phyloP scores from a whole-genome alignment of 805 yeast genomes.

The Metschnikowia proteae region DNA sequence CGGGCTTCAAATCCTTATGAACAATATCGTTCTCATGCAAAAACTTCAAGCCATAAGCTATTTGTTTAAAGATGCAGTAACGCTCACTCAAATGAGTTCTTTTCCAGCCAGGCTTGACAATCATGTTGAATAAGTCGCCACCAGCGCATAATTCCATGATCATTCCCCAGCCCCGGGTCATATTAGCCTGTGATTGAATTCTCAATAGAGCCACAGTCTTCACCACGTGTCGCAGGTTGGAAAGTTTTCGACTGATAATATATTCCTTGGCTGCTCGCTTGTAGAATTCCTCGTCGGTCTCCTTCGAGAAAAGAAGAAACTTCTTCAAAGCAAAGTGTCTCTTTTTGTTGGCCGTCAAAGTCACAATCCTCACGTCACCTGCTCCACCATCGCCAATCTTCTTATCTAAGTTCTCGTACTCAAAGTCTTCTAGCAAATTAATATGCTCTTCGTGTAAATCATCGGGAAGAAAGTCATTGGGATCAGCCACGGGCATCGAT shows the following conservation, averaged over 20 bases:
- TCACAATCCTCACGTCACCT: constrained; percentile 52
- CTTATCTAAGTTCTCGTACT: constrained; percentile 37
- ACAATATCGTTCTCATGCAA: constrained; percentile 65
- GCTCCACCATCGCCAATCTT: constrained; percentile 73
- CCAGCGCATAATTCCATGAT: constrained; percentile 59
- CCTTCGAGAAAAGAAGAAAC: constrained; percentile 56
- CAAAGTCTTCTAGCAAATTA: constrained; percentile 54
- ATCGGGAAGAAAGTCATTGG: constrained; percentile 59
- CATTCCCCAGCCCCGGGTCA: constrained; percentile 75
- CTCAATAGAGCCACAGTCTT: constrained; percentile 52
- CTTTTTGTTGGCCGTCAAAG: constrained; percentile 36
- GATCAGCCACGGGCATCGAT: constrained; percentile 60
- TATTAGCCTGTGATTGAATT: constrained; percentile 50
- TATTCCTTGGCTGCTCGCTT: constrained; percentile 61
- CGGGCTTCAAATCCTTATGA: constrained; percentile 74
- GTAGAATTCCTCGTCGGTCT: constrained; percentile 62
- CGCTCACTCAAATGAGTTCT: constrained; percentile 47
- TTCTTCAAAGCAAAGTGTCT: constrained; percentile 62
- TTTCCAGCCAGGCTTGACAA: constrained; percentile 60
- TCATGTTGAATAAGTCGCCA: constrained; percentile 58
- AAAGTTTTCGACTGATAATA: constrained; percentile 52
- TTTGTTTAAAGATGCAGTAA: constrained; percentile 66
- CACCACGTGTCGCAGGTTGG: constrained; percentile 58
- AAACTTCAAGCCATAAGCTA: constrained; percentile 56
- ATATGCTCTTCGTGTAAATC: constrained; percentile 46